Evolutionary conservation across 108 stramenopile species (phyloP).

Genomic region (Cylindrotheca closterium): DNA sequence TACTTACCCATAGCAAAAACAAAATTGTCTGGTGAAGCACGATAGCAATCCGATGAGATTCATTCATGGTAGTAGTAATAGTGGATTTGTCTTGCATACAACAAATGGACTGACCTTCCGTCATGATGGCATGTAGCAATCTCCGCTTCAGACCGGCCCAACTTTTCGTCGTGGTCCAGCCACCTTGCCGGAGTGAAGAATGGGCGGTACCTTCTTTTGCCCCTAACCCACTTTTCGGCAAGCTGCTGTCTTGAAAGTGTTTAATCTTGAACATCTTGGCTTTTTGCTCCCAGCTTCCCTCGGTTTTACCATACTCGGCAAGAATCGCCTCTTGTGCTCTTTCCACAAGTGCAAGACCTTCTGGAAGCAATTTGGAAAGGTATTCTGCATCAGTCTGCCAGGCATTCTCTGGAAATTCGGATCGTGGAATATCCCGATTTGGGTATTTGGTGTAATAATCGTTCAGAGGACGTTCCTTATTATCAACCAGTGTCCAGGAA

Average conservation of each 20-base stretch:
- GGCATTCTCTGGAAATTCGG: conserved; percentile 39
- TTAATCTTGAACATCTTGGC: conserved; percentile 17
- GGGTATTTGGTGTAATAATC: conserved; percentile 41
- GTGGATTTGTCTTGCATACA: no score
- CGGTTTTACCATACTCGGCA: conserved; percentile 60
- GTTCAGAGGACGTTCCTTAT: conserved; percentile 18
- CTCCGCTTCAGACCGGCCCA: conserved; percentile 55
- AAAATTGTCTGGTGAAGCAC: conserved; percentile 22
- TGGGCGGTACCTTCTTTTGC: not conserved
- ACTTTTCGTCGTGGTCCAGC: conserved; percentile 55
- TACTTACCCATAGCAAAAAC: conserved; percentile 48
- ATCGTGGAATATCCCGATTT: conserved; percentile 47
- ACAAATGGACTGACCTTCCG: conserved; percentile 47
- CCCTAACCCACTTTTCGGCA: no score
- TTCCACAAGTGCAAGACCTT: conserved; percentile 58
- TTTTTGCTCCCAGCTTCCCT: not conserved
- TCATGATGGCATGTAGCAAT: conserved; percentile 68
- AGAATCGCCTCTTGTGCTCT: conserved; percentile 66
- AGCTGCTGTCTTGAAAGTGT: no score
- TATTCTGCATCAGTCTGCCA: conserved; percentile 74
- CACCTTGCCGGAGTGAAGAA: conserved; percentile 34
- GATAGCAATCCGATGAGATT: not conserved
- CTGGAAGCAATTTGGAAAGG: conserved; percentile 52
- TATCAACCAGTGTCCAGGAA: conserved; percentile 23
- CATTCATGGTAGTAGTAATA: not conserved